Percentiles rank a stretch among this genome's conserved stretches.
These are phyloP conservation scores for Austroboletus novae-zelandiae DNA, from an alignment of 1,284 basidiomycete genomes.

Conservation along the genomic window DNA sequence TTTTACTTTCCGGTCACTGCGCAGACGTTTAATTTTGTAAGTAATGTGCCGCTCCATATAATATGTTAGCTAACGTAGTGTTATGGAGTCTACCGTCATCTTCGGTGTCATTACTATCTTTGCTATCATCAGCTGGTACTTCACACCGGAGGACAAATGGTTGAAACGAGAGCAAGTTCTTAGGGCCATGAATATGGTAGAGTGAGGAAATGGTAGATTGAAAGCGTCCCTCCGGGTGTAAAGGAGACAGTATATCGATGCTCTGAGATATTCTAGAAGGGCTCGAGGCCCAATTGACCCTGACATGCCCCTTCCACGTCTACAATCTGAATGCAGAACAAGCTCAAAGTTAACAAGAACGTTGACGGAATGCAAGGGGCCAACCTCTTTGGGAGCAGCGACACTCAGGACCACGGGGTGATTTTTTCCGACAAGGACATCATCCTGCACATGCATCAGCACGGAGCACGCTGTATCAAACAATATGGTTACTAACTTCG, in stretches of 20 bases:
- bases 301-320: constrained; percentile 90
- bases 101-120: constrained; percentile 76
- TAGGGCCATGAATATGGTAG: constrained; percentile 42
- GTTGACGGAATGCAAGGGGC: constrained; percentile 16
- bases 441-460: constrained; percentile 54
- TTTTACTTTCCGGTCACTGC: constrained; percentile 78
- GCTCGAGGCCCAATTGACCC: constrained; percentile 65
- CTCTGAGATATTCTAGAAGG: constrained; percentile 41
- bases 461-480: constrained; percentile 4
- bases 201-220: constrained; percentile 16
- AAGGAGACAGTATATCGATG: constrained; percentile 3
- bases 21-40: constrained; percentile 76
- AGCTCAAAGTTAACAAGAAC: constrained; percentile 3
- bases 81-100: constrained; percentile 65
- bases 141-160: constrained; percentile 77
- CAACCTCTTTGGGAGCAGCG: constrained; percentile 85
- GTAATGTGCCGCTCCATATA: constrained; percentile 29
- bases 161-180: constrained; percentile 60
- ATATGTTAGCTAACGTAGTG: constrained; percentile 13
- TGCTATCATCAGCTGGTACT: constrained; percentile 71
- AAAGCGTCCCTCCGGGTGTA: not conserved
- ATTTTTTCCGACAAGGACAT: constrained; percentile 73
- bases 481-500: constrained; percentile 51
- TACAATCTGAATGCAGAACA: constrained; percentile 46
- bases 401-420: constrained; percentile 71